phyloP scores from a whole-genome alignment of 192 early-diverging fungal genomes.

The Ambispora gerdemannii region DNA sequence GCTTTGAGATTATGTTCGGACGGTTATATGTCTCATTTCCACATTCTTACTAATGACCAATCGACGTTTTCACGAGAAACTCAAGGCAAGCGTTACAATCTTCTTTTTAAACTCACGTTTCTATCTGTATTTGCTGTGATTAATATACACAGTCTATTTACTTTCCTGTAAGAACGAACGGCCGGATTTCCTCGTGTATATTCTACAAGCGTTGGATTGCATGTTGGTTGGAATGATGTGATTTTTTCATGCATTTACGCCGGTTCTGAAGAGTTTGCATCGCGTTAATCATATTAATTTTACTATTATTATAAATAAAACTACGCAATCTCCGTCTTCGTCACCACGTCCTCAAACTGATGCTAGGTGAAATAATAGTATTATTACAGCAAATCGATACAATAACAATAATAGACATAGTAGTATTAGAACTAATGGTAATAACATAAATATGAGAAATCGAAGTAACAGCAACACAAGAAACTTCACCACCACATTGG shows the following conservation, averaged over 20 bases:
- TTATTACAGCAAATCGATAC: background rate
- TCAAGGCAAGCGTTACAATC: background rate
- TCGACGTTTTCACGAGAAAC: background rate
- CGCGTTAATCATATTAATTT: too few species aligned
- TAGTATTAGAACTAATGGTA: too few species aligned
- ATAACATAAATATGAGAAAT: background rate
- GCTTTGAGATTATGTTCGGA: background rate
- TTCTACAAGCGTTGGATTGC: background rate
- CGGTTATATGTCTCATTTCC: background rate
- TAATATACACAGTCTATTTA: background rate
- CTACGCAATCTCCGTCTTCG: too few species aligned
- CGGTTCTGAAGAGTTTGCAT: too few species aligned
- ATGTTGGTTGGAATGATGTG: background rate
- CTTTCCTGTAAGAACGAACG: background rate
- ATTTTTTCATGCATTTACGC: background rate
- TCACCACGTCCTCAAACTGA: background rate
- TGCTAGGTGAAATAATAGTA: background rate
- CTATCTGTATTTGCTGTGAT: background rate
- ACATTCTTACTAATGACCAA: background rate
- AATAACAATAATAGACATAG: too few species aligned
- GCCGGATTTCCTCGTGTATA: background rate
- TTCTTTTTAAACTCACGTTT: background rate
- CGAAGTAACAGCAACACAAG: background rate
- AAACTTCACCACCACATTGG: too few species aligned
- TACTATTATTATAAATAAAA: too few species aligned